A percentile compares a stretch with the other conserved stretches of the same genome.
Conservation (phyloP, 768 basidiomycete species). For the Galerina marginata region DNA sequence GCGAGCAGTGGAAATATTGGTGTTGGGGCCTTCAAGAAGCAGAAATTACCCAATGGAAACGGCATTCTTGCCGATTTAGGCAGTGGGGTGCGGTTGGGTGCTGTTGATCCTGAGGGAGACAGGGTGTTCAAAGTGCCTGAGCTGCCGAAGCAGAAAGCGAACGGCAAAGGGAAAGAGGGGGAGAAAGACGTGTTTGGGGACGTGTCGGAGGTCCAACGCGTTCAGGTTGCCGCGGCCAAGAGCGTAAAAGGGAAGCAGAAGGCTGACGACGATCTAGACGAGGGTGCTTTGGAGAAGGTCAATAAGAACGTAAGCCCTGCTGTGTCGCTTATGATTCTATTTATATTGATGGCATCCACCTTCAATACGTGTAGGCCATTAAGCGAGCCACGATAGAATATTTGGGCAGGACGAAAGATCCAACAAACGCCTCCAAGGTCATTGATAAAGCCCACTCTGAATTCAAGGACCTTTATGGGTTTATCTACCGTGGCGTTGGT, state of each 20-base stretch:
- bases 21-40: conserved; percentile 35
- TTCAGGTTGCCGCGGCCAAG: neutral
- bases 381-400: conserved; percentile 49
- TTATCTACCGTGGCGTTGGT: conserved; percentile 51
- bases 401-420: conserved; percentile 44
- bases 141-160: conserved; percentile 40
- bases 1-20: conserved; percentile 30
- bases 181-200: conserved; percentile 47
- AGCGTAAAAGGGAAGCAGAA: conserved; percentile 35
- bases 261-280: conserved; percentile 26
- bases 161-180: conserved; percentile 46
- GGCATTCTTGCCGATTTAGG: conserved; percentile 38
- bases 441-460: conserved; percentile 54
- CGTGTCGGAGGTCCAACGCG: conserved; percentile 24
- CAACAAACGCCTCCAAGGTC: conserved; percentile 28
- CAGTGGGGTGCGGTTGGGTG: conserved; percentile 41
- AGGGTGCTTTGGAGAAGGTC: conserved; percentile 49
- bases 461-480: conserved; percentile 54
- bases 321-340: neutral
- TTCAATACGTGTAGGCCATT: conserved; percentile 40
- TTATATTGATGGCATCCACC: neutral
- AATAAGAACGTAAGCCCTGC: conserved; percentile 62
- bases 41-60: conserved; percentile 33
- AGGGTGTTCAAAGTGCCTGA: conserved; percentile 58
- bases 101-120: conserved; percentile 25